Percentiles rank a stretch among this genome's conserved stretches.
Evolutionary conservation across 2,329 filamentous ascomycete genomes (phyloP).

Genomic region (Fusarium coicis): DNA sequence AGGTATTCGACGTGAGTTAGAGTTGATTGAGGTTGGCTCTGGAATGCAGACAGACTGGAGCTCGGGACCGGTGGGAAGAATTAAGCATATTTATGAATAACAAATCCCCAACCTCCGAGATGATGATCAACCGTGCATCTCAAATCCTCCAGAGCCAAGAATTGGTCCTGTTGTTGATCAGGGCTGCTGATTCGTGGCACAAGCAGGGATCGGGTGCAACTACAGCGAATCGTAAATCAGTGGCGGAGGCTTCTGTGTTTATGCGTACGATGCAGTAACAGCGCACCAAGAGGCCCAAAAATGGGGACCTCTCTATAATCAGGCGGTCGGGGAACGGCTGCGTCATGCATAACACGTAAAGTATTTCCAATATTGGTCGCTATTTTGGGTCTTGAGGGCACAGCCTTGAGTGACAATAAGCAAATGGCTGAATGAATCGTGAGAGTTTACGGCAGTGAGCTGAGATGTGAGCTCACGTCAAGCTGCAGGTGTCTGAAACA

Average conservation of each 20-base stretch:
- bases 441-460: background rate
- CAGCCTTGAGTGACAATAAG: conserved; percentile 1
- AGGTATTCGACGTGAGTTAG: background rate
- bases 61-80: background rate
- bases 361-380: background rate
- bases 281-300: conserved; percentile 7
- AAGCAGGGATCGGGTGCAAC: conserved; percentile 2
- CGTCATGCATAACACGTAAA: background rate
- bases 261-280: conserved; percentile 24
- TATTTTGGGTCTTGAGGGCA: background rate
- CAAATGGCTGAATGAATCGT: background rate
- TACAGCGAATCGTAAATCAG: conserved; percentile 18
- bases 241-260: conserved; percentile 26
- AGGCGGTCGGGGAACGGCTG: background rate
- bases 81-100: conserved; percentile 14
- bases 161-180: conserved; percentile 18
- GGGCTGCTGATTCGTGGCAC: conserved; percentile 14
- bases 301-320: background rate
- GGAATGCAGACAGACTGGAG: background rate
- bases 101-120: conserved; percentile 22
- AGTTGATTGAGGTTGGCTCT: background rate
- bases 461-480: background rate
- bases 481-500: conserved; percentile 7
- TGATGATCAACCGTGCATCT: conserved; percentile 20
- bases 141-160: conserved; percentile 1